Conservation (phyloP, 139 green algal species). For the Coelastrella sp. region DNA sequence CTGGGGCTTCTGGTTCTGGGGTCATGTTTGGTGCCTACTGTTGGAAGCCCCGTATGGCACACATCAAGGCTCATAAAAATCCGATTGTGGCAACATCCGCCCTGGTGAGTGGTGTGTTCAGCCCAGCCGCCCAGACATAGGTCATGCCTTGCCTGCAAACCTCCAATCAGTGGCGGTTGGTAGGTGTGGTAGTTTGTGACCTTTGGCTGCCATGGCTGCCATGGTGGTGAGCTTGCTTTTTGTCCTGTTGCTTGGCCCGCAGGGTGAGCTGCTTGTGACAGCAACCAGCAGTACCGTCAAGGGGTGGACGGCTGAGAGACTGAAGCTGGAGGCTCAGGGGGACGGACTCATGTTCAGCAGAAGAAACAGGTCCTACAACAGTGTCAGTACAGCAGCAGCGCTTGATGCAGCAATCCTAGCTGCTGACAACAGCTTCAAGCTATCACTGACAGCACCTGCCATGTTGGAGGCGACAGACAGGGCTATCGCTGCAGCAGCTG, state of each 20-base stretch:
- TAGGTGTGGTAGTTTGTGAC: not conserved
- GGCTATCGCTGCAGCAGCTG: not conserved
- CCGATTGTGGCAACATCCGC: not conserved
- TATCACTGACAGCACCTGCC: not conserved
- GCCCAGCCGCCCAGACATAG: not conserved
- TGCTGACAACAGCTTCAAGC: constrained; percentile 5
- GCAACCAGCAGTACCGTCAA: constrained; percentile 18
- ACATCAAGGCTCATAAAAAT: constrained; percentile 38
- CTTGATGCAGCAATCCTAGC: constrained; percentile 16
- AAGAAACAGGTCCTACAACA: not conserved
- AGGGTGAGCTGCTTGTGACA: constrained; percentile 41
- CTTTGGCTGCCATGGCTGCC: not conserved
- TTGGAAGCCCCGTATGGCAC: not conserved
- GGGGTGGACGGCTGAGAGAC: constrained; percentile 26
- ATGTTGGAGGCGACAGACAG: not conserved
- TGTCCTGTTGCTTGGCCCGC: not conserved
- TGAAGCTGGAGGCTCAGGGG: constrained; percentile 37
- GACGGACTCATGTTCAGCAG: constrained; percentile 42
- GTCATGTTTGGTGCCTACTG: not conserved
- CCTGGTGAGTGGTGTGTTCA: not conserved
- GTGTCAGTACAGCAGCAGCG: not conserved
- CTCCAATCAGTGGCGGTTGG: not conserved
- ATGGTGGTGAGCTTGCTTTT: not conserved
- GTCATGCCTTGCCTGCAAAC: not conserved
- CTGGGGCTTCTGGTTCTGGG: not conserved